Base-by-base conservation (phyloP, 106 monocot species). In the Dendrobium officinale region DNA sequence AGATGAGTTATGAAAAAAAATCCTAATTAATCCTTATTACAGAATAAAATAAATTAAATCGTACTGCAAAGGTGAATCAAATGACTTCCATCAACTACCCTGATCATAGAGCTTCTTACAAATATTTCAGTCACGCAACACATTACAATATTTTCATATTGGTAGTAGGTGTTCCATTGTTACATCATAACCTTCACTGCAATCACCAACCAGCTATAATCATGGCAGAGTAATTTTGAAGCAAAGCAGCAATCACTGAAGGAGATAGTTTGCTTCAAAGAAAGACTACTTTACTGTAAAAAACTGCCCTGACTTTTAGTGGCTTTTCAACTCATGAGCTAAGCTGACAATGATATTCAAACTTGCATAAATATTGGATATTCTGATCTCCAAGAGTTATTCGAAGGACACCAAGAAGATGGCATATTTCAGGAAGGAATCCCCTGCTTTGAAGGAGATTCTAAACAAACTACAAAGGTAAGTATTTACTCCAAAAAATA, bases 401-500 rank as follows among this genome's bases (percentile, higher is more conserved):
- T 40, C 64, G 22, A 26, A 66, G 43, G 74, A 22, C 42, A 44
- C 43, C 43, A 43, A 18, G 74, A 75, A 43, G 16, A 75, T 75
- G 74, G 74, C 74, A 51, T 51, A 13, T 51, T 51, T 51, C 51
- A 51, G 16, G 1, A 51, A 51, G 51, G 51, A 10, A 75, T 75
- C 74, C 41, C 74, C 74, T 44, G 74, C 74, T 19, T 31, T 75
- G 20, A 44, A 43, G 74, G 43, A 75, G 74, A 75, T 75, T 44
- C 74, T 75, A 43, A 42, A 75, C 4, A 75, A 75, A 75, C 42
- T 75, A 51, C 51, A 51, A 75, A 42, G 43, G 74, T 75, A n/a
- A 75, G 74, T 44, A 8, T 44, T 75, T 43, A 4, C 24, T 51
- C 15, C 51, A 51, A 51, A 51, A 51, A 51, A 2, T 13, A 15